These are phyloP conservation scores for Trametes polyzona DNA, from an alignment of 1,284 basidiomycete genomes.

Conservation along the genomic window DNA sequence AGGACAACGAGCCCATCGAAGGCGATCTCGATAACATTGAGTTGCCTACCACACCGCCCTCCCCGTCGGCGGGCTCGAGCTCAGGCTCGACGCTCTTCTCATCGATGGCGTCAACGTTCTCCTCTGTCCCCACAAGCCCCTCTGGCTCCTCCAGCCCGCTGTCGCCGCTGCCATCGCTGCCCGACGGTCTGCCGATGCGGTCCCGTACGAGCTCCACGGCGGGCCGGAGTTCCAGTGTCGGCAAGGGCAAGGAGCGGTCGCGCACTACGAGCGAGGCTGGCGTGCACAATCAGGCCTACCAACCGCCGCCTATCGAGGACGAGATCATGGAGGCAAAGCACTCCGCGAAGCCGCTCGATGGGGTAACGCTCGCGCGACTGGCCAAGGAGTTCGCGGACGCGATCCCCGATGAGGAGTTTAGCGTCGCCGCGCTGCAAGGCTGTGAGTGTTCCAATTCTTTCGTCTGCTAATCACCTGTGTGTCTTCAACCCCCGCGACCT, in stretches of 20 bases:
- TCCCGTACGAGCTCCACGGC: slow-evolving; percentile 23
- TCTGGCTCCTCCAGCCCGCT: slow-evolving; percentile 30
- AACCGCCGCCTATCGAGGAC: slow-evolving; percentile 66
- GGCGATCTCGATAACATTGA: slow-evolving; percentile 55
- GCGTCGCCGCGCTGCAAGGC: slow-evolving; percentile 84
- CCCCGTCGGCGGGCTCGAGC: slow-evolving; percentile 36
- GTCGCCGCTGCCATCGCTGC: slow-evolving; percentile 34
- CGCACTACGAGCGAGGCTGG: slow-evolving; percentile 37
- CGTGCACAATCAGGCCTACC: slow-evolving; percentile 60
- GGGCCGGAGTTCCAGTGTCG: slow-evolving; percentile 12
- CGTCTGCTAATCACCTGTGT: slow-evolving; percentile 18
- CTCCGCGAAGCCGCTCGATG: slow-evolving; percentile 65
- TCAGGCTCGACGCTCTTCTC: slow-evolving; percentile 37
- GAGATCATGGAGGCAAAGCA: slow-evolving; percentile 59
- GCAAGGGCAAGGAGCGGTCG: slow-evolving; percentile 16
- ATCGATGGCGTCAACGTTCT: slow-evolving; percentile 33
- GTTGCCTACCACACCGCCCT: slow-evolving; percentile 43
- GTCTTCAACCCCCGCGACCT: background rate
- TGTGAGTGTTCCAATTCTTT: slow-evolving; percentile 56
- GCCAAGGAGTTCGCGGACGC: slow-evolving; percentile 76
- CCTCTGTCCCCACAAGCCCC: slow-evolving; percentile 31
- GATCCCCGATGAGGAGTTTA: slow-evolving; percentile 81
- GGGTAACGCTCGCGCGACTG: slow-evolving; percentile 58
- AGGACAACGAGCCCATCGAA: slow-evolving; percentile 43
- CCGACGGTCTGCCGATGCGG: slow-evolving; percentile 22